phyloP scores from a whole-genome alignment of 2,329 filamentous ascomycete genomes.

The Hypoxylon sp. region DNA sequence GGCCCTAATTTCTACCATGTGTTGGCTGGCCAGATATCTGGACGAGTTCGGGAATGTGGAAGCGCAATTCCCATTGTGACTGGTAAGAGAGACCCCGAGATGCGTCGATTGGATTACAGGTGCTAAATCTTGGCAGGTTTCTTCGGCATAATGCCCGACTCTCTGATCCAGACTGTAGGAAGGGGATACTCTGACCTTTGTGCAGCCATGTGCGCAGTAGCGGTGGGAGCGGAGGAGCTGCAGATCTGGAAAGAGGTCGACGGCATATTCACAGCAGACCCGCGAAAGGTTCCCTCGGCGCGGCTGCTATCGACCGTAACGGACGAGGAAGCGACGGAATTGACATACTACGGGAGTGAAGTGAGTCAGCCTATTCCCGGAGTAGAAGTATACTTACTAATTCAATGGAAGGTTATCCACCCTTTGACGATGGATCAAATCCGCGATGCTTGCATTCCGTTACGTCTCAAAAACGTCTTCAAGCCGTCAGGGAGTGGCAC shows the following conservation, averaged over 20 bases:
- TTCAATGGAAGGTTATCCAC: slow-evolving; percentile 75
- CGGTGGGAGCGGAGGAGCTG: slow-evolving; percentile 72
- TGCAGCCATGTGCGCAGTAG: slow-evolving; percentile 78
- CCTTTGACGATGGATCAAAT: slow-evolving; percentile 86
- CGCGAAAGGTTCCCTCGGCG: slow-evolving; percentile 86
- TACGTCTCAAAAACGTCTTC: slow-evolving; percentile 78
- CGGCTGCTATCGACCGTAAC: slow-evolving; percentile 78
- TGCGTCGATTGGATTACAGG: neutral
- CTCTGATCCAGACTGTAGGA: slow-evolving; percentile 75
- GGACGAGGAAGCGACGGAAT: slow-evolving; percentile 81
- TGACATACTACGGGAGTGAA: slow-evolving; percentile 79
- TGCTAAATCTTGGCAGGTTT: slow-evolving; percentile 67
- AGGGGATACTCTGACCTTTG: slow-evolving; percentile 81
- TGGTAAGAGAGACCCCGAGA: slow-evolving; percentile 33
- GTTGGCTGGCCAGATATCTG: slow-evolving; percentile 49
- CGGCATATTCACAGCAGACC: slow-evolving; percentile 80
- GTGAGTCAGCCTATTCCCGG: slow-evolving; percentile 36
- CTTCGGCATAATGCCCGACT: slow-evolving; percentile 77
- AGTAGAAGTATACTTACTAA: slow-evolving; percentile 33
- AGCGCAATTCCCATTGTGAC: slow-evolving; percentile 51
- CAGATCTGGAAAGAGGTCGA: slow-evolving; percentile 84
- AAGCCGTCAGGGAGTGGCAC: slow-evolving; percentile 74
- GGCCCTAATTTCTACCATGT: slow-evolving; percentile 51
- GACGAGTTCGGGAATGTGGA: slow-evolving; percentile 47
- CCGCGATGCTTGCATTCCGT: slow-evolving; percentile 73